A percentile compares a stretch with the other conserved stretches of the same genome.
Conservation (phyloP, 345 rosid species). For the Brassica cretica region DNA sequence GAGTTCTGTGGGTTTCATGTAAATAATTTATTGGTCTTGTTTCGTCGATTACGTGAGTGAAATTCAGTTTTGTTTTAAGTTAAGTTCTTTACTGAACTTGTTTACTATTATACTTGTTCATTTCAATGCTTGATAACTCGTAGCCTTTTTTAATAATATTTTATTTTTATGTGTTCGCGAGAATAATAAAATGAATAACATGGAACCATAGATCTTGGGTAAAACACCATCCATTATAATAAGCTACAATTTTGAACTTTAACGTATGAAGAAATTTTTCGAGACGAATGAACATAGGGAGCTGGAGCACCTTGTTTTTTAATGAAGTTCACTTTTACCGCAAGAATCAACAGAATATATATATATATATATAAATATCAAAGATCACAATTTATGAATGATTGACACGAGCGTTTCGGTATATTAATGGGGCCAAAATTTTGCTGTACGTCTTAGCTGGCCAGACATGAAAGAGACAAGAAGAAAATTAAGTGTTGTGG, state of each 20-base stretch:
- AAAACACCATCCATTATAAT: neutral
- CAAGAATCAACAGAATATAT: neutral
- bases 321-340: conserved; percentile 3
- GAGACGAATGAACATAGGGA: neutral
- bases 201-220: neutral
- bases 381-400: neutral
- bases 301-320: neutral
- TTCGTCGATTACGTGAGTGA: neutral
- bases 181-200: neutral
- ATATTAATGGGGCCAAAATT: conserved; percentile 23
- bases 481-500: conserved; percentile 19
- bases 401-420: conserved; percentile 26
- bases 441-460: conserved; percentile 36
- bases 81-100: neutral
- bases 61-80: neutral
- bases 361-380: neutral
- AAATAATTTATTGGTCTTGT: conserved; percentile 1
- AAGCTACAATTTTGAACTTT: too few species aligned
- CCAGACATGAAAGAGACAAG: conserved; percentile 21
- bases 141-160: neutral
- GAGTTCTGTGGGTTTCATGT: neutral
- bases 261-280: neutral
- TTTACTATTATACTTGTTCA: neutral
- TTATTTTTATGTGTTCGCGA: neutral
- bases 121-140: neutral